These are phyloP conservation scores for Gracilaria caudata DNA, from an alignment of 23 red algal species.

Conservation along the genomic window DNA sequence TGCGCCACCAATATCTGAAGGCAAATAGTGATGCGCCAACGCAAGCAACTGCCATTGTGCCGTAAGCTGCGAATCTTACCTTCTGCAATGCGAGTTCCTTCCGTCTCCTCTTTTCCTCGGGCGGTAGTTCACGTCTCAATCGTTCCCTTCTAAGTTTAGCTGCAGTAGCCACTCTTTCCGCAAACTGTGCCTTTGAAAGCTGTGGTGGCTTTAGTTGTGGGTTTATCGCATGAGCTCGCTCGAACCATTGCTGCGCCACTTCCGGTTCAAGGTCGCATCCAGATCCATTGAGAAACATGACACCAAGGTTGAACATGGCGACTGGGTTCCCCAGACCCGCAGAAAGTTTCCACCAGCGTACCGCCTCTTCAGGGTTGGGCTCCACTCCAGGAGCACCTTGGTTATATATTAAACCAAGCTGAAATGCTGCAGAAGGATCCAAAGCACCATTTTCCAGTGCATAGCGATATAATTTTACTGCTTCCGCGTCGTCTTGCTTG, in stretches of 20 bases:
- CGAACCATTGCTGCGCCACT: slow-evolving; percentile 67
- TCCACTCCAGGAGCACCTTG: slow-evolving; percentile 66
- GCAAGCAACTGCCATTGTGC: slow-evolving; percentile 2
- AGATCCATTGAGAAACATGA: slow-evolving; percentile 77
- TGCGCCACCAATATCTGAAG: slow-evolving; percentile 69
- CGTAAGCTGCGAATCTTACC: slow-evolving; percentile 25
- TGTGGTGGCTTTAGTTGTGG: slow-evolving; percentile 64
- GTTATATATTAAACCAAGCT: slow-evolving; percentile 83
- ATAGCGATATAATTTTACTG: slow-evolving; percentile 43
- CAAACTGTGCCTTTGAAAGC: slow-evolving; percentile 40
- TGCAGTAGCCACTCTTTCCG: slow-evolving; percentile 32
- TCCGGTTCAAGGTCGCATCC: slow-evolving; percentile 78
- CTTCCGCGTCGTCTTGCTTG: slow-evolving; percentile 42
- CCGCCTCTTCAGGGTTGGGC: slow-evolving; percentile 52
- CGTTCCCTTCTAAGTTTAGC: slow-evolving; percentile 27
- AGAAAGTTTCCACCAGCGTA: slow-evolving; percentile 78
- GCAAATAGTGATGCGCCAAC: slow-evolving; percentile 15
- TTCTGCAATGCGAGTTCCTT: slow-evolving; percentile 54
- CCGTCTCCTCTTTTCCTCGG: slow-evolving; percentile 56
- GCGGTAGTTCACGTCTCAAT: slow-evolving; percentile 11
- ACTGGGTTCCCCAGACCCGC: slow-evolving; percentile 68
- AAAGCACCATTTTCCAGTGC: slow-evolving; percentile 55
- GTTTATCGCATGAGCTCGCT: slow-evolving; percentile 65
- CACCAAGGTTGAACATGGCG: slow-evolving; percentile 89
- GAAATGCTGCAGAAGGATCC: slow-evolving; percentile 74